phyloP scores from a whole-genome alignment of 441 rosid species.

The Breynia disticha region DNA sequence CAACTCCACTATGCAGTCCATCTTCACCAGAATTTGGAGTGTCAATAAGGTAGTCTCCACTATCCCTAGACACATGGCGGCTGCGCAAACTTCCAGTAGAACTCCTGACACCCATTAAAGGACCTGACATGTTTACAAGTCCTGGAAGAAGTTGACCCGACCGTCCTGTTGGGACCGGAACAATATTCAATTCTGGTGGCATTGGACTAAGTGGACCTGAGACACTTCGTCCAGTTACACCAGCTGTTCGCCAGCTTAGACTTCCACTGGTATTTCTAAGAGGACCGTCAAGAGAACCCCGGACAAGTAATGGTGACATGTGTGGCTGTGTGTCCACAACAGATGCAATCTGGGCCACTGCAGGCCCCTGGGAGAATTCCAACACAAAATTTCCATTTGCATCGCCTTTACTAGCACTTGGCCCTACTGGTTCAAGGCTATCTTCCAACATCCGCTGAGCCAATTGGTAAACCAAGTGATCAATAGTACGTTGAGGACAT shows the following conservation, averaged over 20 bases:
- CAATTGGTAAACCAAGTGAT: conserved; percentile 95
- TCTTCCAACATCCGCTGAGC: conserved; percentile 96
- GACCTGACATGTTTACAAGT: conserved; percentile 93
- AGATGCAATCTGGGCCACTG: conserved; percentile 57
- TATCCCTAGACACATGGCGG: conserved; percentile 95
- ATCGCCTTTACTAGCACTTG: conserved; percentile 53
- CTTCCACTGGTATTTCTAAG: conserved; percentile 95
- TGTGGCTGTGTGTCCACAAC: conserved; percentile 86
- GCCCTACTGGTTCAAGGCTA: conserved; percentile 65
- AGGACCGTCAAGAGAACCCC: conserved; percentile 98
- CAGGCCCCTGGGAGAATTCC: conserved; percentile 96
- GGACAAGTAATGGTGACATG: conserved; percentile 95
- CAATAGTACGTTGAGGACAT: conserved; percentile 96
- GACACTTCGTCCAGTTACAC: conserved; percentile 81
- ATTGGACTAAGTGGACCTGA: conserved; percentile 96
- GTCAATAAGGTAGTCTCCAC: conserved; percentile 94
- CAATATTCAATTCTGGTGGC: conserved; percentile 91
- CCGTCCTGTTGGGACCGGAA: conserved; percentile 86
- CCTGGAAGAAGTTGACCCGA: conserved; percentile 94
- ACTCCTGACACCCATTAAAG: conserved; percentile 91
- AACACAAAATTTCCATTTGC: conserved; percentile 66
- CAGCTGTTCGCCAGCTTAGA: conserved; percentile 96
- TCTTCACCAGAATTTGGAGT: conserved; percentile 97
- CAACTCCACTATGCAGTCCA: conserved; percentile 66
- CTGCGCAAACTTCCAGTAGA: conserved; percentile 95